Base-by-base conservation (phyloP, 345 rosid species). In the Bruguiera gymnorhiza region DNA sequence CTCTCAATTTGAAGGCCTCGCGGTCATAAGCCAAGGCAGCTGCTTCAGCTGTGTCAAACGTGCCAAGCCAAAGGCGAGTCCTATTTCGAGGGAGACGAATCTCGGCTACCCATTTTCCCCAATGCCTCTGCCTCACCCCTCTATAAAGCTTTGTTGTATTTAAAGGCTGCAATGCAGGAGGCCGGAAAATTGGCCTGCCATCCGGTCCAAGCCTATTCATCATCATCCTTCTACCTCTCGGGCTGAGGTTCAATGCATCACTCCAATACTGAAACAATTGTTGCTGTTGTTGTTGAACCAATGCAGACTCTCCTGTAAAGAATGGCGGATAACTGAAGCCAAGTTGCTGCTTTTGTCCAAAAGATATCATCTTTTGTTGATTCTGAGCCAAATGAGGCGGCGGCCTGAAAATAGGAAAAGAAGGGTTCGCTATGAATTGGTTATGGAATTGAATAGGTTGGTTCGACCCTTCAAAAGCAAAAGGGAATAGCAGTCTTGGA, bases 31-130 rank as follows among this genome's bases (percentile, higher is more conserved):
- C 97, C 84, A 90, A 52, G 63, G 97, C 98, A 18, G 98, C 98
- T 46, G 91, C 94, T 75, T 93, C 92, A 3, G 98, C 95, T 7
- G 86, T 90, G 75, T 93, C 96, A n/a, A 93, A 90, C 16, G 96
- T 93, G 46, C 98, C 97, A 3, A 93, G 86, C 98, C 97, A 93
- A 74, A 87, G 97, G 80, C 93, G 91, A 73, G 97, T 88, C 79
- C 91, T 81, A 69, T 90, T 91, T 51, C 90, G 86, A 65, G 98
- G 98, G 70, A 83, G 92, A 67, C 98, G 98, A 79, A 91, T 93
- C 83, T 93, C 98, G 0, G 98, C 97, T 11, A 91, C 97, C 97
- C 98, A 93, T 86, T 93, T 93, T 26, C 98, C 97, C 97, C 97
- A 93, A 75, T 93, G 97, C 68, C 96, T 84, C 74, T 93, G 98